A percentile compares a stretch with the other conserved stretches of the same genome.
These are phyloP conservation scores for Acanthamoeba triangularis DNA, from an alignment of 208 protist genomes.

Conservation along the genomic window DNA sequence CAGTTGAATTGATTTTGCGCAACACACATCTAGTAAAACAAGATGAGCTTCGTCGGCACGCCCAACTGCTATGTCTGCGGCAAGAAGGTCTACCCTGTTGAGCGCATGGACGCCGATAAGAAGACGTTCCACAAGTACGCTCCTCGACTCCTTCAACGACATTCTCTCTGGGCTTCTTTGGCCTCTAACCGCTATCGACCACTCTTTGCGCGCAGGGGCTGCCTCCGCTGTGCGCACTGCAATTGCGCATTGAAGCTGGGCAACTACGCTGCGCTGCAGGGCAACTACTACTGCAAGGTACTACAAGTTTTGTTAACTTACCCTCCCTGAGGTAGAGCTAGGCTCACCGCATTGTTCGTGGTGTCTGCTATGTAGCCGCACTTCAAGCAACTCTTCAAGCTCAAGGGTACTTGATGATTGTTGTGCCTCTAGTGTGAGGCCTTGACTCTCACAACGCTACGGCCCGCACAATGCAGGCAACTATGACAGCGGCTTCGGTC, in stretches of 20 bases:
- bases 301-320: too few relatives aligned
- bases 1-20: too few relatives aligned
- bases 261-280: slow-evolving; percentile 64
- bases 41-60: slow-evolving; percentile 52
- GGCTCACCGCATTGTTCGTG: too few relatives aligned
- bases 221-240: slow-evolving; percentile 65
- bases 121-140: slow-evolving; percentile 64
- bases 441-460: neutral
- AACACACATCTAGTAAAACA: neutral
- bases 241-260: slow-evolving; percentile 58
- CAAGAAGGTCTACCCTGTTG: slow-evolving; percentile 52
- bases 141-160: neutral
- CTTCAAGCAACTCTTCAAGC: slow-evolving; percentile 63
- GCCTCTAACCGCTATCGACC: neutral
- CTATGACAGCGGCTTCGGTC: slow-evolving; percentile 59
- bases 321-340: too few relatives aligned
- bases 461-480: neutral
- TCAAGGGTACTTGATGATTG: slow-evolving; percentile 14
- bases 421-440: neutral
- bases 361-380: neutral
- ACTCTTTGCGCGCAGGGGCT: neutral
- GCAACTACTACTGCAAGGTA: slow-evolving; percentile 68
- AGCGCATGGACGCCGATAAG: slow-evolving; percentile 57
- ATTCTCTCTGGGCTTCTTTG: neutral
- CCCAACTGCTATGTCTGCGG: slow-evolving; percentile 69